Evolutionary conservation across 768 basidiomycete genomes (phyloP).

Genomic region (Austroboletus eburneus): DNA sequence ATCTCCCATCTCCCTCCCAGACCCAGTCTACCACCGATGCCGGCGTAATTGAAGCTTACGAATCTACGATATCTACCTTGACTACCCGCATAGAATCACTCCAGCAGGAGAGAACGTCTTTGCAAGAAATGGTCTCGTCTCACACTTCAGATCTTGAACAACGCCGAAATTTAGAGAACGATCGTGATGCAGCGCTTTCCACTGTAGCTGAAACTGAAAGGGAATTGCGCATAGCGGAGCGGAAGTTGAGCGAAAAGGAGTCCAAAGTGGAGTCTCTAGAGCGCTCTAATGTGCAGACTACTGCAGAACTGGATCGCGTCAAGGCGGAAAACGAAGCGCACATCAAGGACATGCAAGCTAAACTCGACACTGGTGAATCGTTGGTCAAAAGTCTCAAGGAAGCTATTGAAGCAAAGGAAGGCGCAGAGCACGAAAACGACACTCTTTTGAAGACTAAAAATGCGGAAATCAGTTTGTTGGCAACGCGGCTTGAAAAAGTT

Average conservation of each 20-base stretch:
- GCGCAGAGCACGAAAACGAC: constrained; percentile 45
- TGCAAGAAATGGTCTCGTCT: constrained; percentile 37
- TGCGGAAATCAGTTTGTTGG: constrained; percentile 54
- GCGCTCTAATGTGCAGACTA: constrained; percentile 34
- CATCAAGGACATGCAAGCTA: constrained; percentile 39
- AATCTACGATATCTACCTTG: constrained; percentile 18
- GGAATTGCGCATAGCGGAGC: constrained; percentile 39
- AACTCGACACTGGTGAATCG: constrained; percentile 41
- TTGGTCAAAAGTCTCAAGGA: constrained; percentile 49
- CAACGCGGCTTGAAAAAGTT: constrained; percentile 42
- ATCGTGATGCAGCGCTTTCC: constrained; percentile 40
- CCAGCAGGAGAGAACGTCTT: constrained; percentile 66
- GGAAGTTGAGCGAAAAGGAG: constrained; percentile 41
- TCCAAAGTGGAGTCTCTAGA: constrained; percentile 46
- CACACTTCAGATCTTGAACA: constrained; percentile 20
- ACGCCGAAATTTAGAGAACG: constrained; percentile 34
- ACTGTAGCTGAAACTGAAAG: constrained; percentile 42
- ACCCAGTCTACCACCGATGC: constrained; percentile 37
- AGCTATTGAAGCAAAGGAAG: constrained; percentile 49
- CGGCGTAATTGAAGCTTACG: constrained; percentile 7
- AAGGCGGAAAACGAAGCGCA: constrained; percentile 43
- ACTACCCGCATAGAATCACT: constrained; percentile 49
- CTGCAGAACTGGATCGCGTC: constrained; percentile 42
- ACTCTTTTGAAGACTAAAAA: constrained; percentile 53
- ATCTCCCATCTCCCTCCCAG: constrained; percentile 28